Percentiles rank a stretch among this genome's conserved stretches.
Conservation (phyloP, 208 protist species). For the Acanthamoeba divionensis region DNA sequence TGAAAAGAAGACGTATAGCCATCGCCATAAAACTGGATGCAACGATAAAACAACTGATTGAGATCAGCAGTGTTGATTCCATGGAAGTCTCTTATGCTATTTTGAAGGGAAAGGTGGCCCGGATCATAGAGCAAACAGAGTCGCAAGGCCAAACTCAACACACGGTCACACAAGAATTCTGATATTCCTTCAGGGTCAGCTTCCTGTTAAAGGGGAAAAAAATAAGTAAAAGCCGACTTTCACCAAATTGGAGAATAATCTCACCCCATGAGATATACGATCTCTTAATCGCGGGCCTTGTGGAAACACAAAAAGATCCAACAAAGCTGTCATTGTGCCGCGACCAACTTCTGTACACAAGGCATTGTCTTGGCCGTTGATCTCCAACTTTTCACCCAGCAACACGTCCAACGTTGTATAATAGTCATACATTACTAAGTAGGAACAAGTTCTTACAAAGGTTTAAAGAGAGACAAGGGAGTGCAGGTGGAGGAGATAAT, state of each 20-base stretch:
- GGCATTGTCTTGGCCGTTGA: not conserved
- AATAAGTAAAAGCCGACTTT: not conserved
- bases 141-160: not conserved
- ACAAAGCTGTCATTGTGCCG: not conserved
- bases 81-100: not conserved
- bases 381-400: not conserved
- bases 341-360: not conserved
- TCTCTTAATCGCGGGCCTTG: constrained; percentile 32
- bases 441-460: too few relatives aligned
- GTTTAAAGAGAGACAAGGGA: not conserved
- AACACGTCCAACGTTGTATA: constrained; percentile 34
- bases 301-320: constrained; percentile 4
- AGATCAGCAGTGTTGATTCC: not conserved
- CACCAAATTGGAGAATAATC: not conserved
- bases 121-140: not conserved
- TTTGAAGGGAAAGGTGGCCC: not conserved
- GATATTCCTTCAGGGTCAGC: not conserved
- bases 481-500: not conserved
- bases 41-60: not conserved
- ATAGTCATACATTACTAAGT: constrained; percentile 30
- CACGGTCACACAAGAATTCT: not conserved
- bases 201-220: not conserved
- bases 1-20: constrained; percentile 28
- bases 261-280: constrained; percentile 36
- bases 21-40: not conserved